These are phyloP conservation scores for Trichoderma arundinaceum DNA, from an alignment of 2,329 filamentous ascomycete species.

Conservation along the genomic window DNA sequence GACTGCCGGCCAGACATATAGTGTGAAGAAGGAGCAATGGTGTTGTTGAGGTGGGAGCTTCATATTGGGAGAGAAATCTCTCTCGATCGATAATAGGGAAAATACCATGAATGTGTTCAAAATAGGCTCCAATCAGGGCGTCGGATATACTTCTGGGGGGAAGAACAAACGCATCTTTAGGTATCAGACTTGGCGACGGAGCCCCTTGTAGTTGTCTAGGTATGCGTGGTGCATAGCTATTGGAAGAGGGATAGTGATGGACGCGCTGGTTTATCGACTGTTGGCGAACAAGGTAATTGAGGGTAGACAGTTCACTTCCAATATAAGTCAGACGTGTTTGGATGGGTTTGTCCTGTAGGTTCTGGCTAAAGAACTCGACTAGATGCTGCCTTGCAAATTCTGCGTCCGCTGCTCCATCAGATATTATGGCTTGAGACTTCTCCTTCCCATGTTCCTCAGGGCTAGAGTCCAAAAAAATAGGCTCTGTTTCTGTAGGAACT, in stretches of 20 bases:
- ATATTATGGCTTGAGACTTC: background rate
- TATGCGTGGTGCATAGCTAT: slow-evolving; percentile 18
- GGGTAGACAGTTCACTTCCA: slow-evolving; percentile 8
- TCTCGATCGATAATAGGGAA: background rate
- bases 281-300: slow-evolving; percentile 13
- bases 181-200: slow-evolving; percentile 43
- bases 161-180: background rate
- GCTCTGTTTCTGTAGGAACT: background rate
- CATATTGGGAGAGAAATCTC: background rate
- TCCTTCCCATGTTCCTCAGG: background rate
- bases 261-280: slow-evolving; percentile 10
- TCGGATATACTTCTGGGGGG: background rate
- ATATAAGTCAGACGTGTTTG: slow-evolving; percentile 13
- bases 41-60: background rate
- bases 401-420: background rate
- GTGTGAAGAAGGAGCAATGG: background rate
- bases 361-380: slow-evolving; percentile 18
- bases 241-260: slow-evolving; percentile 16
- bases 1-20: background rate
- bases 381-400: slow-evolving; percentile 19
- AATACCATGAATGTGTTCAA: background rate
- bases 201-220: background rate
- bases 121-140: background rate
- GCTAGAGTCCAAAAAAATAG: background rate
- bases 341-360: slow-evolving; percentile 17